Conservation (phyloP, 2,329 filamentous ascomycete genomes). For the Apiospora malaysiana region DNA sequence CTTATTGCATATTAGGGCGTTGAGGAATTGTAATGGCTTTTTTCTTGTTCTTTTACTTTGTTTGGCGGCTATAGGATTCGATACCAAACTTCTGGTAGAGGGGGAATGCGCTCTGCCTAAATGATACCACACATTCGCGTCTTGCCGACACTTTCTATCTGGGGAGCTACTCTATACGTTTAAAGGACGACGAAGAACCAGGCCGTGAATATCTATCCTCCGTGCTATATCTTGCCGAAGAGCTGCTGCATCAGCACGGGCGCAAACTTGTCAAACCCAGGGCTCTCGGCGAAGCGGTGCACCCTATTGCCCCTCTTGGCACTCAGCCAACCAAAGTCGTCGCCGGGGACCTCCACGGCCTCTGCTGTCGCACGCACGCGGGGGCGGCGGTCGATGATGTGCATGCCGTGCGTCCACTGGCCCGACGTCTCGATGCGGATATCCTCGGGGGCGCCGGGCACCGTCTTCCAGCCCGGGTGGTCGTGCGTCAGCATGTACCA, state of each 20-base stretch:
- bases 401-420: conserved; percentile 95
- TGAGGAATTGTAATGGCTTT: conserved; percentile 21
- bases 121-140: conserved; percentile 39
- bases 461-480: conserved; percentile 61
- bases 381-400: conserved; percentile 77
- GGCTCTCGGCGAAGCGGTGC: conserved; percentile 72
- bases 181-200: neutral
- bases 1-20: conserved; percentile 29
- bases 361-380: conserved; percentile 58
- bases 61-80: conserved; percentile 26
- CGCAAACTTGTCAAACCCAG: conserved; percentile 72
- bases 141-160: conserved; percentile 36
- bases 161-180: neutral
- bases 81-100: conserved; percentile 25
- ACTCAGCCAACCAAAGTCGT: conserved; percentile 79
- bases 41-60: conserved; percentile 24
- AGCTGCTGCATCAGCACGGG: conserved; percentile 68
- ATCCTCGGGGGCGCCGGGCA: conserved; percentile 70
- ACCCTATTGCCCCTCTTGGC: conserved; percentile 78
- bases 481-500: conserved; percentile 76
- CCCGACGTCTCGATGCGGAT: conserved; percentile 87
- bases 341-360: conserved; percentile 65
- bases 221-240: conserved; percentile 51
- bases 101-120: conserved; percentile 40
- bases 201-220: neutral